Conservation (phyloP, 768 basidiomycete species). For the Hygrocybe punicea region DNA sequence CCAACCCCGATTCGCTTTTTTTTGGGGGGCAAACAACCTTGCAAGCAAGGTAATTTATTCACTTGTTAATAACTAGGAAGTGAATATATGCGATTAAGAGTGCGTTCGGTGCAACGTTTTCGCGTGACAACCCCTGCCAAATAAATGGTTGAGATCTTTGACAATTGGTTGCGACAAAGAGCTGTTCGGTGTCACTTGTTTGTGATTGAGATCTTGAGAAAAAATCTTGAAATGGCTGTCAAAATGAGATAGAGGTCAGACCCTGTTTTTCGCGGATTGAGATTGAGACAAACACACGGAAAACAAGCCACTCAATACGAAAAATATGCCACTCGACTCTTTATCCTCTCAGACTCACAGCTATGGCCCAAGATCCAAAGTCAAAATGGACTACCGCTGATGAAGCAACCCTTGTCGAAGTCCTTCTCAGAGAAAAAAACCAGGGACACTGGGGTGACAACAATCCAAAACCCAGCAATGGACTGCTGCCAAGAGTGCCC, state of each 20-base stretch:
- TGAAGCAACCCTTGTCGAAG: neutral
- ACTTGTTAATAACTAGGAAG: too few species aligned
- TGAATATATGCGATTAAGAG: too few species aligned
- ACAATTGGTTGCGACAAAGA: neutral
- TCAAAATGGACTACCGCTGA: conserved; percentile 3
- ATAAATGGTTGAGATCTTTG: neutral
- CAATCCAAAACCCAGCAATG: neutral
- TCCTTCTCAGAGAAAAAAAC: neutral
- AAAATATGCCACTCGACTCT: neutral
- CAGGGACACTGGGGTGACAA: conserved; percentile 2
- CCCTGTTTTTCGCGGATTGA: too few species aligned
- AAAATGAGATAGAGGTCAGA: neutral
- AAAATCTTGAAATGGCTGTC: neutral
- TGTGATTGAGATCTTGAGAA: neutral
- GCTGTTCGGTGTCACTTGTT: neutral
- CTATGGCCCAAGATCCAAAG: neutral
- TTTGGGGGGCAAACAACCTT: too few species aligned
- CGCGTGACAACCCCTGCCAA: neutral
- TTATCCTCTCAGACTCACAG: neutral
- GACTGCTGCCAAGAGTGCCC: neutral
- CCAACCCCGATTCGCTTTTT: too few species aligned
- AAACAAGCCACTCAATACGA: neutral
- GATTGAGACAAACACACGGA: neutral
- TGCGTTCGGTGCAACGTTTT: neutral
- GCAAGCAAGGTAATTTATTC: too few species aligned